Evolutionary conservation across 139 green algal species (phyloP).

Genomic region (Helicosporidium sp.): DNA sequence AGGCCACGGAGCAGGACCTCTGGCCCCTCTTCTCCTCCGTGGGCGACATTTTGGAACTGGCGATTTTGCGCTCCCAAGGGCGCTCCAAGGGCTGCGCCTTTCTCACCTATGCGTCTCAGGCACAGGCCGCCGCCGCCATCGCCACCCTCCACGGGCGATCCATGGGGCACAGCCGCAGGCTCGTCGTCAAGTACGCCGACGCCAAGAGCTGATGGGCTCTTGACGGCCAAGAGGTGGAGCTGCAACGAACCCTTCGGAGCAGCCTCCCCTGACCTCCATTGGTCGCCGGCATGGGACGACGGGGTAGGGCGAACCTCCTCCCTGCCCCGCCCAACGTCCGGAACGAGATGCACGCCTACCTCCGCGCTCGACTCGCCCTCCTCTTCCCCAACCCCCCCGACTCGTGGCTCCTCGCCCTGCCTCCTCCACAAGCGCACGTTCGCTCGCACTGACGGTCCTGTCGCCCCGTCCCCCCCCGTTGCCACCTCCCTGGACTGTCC

Average conservation of each 20-base stretch:
- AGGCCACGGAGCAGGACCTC: conserved; percentile 41
- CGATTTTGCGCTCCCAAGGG: conserved; percentile 41
- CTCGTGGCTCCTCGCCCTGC: no score
- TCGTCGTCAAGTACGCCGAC: conserved; percentile 38
- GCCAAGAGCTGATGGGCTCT: conserved; percentile 1
- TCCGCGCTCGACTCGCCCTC: neutral
- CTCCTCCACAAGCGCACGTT: no score
- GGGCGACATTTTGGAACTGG: conserved; percentile 41
- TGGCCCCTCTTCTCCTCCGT: conserved; percentile 37
- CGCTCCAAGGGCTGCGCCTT: conserved; percentile 34
- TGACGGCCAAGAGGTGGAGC: no score
- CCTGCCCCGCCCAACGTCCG: neutral
- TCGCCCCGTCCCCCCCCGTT: no score
- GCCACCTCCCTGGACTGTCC: no score
- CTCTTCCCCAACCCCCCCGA: neutral
- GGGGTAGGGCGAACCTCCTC: no score
- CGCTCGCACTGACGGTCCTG: no score
- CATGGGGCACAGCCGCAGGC: conserved; percentile 14
- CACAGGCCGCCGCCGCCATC: conserved; percentile 16
- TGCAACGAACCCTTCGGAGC: neutral
- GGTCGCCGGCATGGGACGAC: neutral
- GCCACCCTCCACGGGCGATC: conserved; percentile 9
- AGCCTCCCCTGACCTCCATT: neutral
- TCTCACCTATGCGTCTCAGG: conserved; percentile 25
- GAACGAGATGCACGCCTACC: neutral